A percentile compares a stretch with the other conserved stretches of the same genome.
Evolutionary conservation across 371 early-diverging fungal species (phyloP).

Genomic region (Zychaea mexicana): DNA sequence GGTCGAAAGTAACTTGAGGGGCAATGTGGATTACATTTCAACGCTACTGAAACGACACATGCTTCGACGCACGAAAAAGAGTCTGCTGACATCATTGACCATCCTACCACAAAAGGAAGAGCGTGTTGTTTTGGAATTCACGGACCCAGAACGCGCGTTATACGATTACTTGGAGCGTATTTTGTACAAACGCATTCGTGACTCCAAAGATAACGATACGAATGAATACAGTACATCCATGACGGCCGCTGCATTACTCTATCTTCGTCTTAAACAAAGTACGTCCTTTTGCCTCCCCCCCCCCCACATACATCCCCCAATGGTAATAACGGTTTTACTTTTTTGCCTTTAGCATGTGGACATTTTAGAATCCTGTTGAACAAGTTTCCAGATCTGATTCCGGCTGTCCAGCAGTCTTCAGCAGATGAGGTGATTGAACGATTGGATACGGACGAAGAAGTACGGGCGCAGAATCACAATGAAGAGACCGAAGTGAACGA

Average conservation of each 20-base stretch:
- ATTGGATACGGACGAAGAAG: slow-evolving; percentile 6
- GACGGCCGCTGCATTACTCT: slow-evolving; percentile 28
- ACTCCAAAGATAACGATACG: neutral
- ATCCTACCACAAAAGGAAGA: slow-evolving; percentile 36
- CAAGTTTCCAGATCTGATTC: slow-evolving; percentile 43
- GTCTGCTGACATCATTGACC: slow-evolving; percentile 19
- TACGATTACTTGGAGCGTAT: slow-evolving; percentile 45
- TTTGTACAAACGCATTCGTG: slow-evolving; percentile 28
- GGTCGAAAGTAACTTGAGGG: slow-evolving; percentile 16
- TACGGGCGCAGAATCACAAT: slow-evolving; percentile 13
- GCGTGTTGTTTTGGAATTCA: slow-evolving; percentile 38
- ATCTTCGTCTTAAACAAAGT: slow-evolving; percentile 45
- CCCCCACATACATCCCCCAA: neutral
- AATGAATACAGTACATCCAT: neutral
- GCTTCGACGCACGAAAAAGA: slow-evolving; percentile 38
- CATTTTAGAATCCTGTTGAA: slow-evolving; percentile 37
- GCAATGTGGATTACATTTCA: slow-evolving; percentile 32
- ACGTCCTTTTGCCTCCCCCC: neutral
- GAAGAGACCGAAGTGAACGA: slow-evolving; percentile 31
- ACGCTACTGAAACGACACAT: slow-evolving; percentile 33
- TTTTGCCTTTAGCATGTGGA: slow-evolving; percentile 25
- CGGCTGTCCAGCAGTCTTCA: slow-evolving; percentile 13
- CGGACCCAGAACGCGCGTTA: slow-evolving; percentile 35
- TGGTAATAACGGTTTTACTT: neutral
- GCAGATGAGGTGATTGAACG: neutral